A percentile compares a stretch with the other conserved stretches of the same genome.
Conservation (phyloP, 208 protist species). For the Leishmania braziliensis region DNA sequence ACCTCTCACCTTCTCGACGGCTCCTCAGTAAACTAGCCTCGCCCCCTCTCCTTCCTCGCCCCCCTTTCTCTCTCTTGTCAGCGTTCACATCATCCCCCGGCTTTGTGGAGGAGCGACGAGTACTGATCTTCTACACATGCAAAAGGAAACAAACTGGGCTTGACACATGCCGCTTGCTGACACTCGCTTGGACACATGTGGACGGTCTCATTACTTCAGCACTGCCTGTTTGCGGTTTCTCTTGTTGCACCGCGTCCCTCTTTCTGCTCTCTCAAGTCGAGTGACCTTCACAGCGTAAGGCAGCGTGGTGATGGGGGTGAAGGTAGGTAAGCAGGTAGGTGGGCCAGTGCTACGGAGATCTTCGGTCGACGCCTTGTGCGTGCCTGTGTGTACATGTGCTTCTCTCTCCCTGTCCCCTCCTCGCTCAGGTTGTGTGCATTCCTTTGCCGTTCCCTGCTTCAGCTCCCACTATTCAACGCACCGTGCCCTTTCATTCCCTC, state of each 20-base stretch:
- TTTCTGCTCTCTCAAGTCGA: neutral
- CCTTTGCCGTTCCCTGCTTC: neutral
- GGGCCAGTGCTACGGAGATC: neutral
- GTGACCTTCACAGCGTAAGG: neutral
- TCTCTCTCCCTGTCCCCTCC: neutral
- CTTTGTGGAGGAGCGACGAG: neutral
- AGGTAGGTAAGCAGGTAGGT: neutral
- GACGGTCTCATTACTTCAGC: neutral
- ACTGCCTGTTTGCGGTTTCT: neutral
- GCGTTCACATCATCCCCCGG: neutral
- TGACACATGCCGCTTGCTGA: neutral
- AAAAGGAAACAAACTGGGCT: neutral
- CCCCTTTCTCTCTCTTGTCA: neutral
- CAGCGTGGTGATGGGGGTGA: neutral
- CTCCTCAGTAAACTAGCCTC: neutral
- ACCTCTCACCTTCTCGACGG: neutral
- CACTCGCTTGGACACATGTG: neutral
- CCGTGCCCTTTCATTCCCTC: neutral
- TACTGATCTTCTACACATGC: neutral
- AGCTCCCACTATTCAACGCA: neutral
- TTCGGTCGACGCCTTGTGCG: neutral
- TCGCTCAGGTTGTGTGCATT: neutral
- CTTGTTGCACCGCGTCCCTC: neutral
- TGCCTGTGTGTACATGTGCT: neutral
- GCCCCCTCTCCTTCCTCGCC: neutral